These are phyloP conservation scores for Guadua angustifolia DNA, from an alignment of 176 grass and related monocot species.

Conservation along the genomic window DNA sequence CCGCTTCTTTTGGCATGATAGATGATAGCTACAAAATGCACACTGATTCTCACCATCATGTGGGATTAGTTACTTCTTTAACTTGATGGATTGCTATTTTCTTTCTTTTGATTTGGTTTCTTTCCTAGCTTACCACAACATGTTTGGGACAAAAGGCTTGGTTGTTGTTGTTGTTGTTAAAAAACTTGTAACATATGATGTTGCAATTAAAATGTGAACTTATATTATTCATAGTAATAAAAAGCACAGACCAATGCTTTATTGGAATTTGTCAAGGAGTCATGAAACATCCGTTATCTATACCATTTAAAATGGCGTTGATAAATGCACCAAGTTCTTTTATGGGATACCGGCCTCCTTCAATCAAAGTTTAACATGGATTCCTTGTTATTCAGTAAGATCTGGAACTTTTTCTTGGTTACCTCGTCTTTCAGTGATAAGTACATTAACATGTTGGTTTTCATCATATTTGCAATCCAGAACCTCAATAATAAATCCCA, in stretches of 20 bases:
- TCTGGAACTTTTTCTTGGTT: neutral
- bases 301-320: neutral
- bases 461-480: neutral
- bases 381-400: neutral
- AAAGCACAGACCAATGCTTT: neutral
- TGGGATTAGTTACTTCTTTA: neutral
- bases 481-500: neutral
- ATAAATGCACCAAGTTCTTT: neutral
- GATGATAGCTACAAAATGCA: neutral
- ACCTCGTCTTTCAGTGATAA: constrained; percentile 2
- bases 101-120: neutral
- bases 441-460: neutral
- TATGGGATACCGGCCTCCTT: neutral
- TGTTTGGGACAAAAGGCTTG: too few species aligned
- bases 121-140: too few species aligned
- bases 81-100: constrained; percentile 14
- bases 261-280: constrained; percentile 1
- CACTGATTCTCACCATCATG: neutral
- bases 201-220: constrained; percentile 26
- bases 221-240: constrained; percentile 7
- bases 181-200: neutral
- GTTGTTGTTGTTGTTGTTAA: too few species aligned
- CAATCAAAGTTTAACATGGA: neutral
- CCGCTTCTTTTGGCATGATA: neutral
- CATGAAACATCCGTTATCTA: neutral